These are phyloP conservation scores for Blastosporella zonata DNA, from an alignment of 1,284 basidiomycete species.

Conservation along the genomic window DNA sequence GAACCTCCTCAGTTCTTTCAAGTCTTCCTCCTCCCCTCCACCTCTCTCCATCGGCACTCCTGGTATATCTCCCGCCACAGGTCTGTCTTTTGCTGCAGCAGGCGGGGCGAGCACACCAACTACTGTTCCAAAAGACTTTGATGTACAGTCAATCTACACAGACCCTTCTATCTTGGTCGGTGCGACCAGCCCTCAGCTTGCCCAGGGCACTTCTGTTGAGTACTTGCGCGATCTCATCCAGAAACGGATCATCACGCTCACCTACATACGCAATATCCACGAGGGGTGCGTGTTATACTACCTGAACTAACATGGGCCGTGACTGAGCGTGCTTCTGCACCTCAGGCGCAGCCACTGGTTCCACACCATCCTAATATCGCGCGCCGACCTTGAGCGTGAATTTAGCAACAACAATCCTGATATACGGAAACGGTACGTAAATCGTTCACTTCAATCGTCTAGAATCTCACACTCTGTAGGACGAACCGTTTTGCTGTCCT, in stretches of 20 bases:
- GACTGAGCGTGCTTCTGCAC: constrained; percentile 2
- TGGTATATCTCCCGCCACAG: constrained; percentile 30
- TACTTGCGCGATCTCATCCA: constrained; percentile 74
- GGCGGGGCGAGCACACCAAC: constrained; percentile 39
- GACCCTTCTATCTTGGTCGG: constrained; percentile 40
- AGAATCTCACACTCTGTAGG: constrained; percentile 34
- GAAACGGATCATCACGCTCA: constrained; percentile 81
- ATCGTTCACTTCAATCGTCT: constrained; percentile 6
- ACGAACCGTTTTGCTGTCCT: constrained; percentile 78
- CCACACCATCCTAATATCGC: constrained; percentile 78
- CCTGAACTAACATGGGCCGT: neutral
- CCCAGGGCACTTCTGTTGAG: constrained; percentile 69
- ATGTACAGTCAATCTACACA: constrained; percentile 59
- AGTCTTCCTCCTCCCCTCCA: constrained; percentile 32
- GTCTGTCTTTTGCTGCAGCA: constrained; percentile 32
- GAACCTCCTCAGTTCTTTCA: constrained; percentile 78
- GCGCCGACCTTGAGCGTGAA: constrained; percentile 65
- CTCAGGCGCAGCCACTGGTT: constrained; percentile 80
- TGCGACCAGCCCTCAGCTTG: constrained; percentile 42
- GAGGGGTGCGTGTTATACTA: constrained; percentile 60
- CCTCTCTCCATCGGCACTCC: constrained; percentile 30
- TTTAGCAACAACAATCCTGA: constrained; percentile 59
- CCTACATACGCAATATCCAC: constrained; percentile 79
- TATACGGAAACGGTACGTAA: constrained; percentile 73
- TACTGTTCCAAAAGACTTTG: constrained; percentile 60